Evolutionary conservation across 2,329 filamentous ascomycete genomes (phyloP), one percentile per base, ranked within the genome.

Genomic region (Laburnicola sp.): DNA sequence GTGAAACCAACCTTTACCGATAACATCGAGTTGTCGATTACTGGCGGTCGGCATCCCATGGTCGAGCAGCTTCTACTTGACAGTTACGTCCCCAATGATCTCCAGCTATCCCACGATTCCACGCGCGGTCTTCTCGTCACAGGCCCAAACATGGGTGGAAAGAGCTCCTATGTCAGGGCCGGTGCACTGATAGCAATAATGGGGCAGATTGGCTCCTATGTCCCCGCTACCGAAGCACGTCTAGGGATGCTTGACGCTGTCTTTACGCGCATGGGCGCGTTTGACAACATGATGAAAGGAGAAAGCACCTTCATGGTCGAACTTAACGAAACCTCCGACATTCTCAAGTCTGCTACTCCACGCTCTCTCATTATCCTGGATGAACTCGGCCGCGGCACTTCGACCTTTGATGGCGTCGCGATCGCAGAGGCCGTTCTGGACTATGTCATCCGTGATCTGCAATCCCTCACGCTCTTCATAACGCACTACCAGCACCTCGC

Each of bases 291-390:
- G 76, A 88, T 97, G 70, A 88, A 90, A 3, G 91, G 91, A 63
- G 94, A 99, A 75, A 89, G 85, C 23, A 99, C 94, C 9, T 99
- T 99, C 76, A 97, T 97, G 91, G 92, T 99, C 48, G 94, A 99
- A 70, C 83, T 99, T 2, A 91, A 87, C 31, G 94, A 99, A 73
- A 97, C 94, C 1, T 86, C 88, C 1, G 86, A 91, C 54, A 97
- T 99, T 61, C 81, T 99, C 23, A 93, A 94, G 67, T 84, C 90
- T 64, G 94, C 93, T 0, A 94, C 91, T 0, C 85, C 89, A 0
- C 85, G 90, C 39, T 90, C 85, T 38, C 82, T 99, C 5, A 88
- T 99, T 55, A 91, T 99, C 38, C 84, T 99, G 4, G 94, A 99
- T 74, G 94, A 99, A 77, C 81, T 99, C 2, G 94, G 94, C 30